Base-by-base conservation (phyloP, 805 yeast species). In the Metschnikowia gelsemii region DNA sequence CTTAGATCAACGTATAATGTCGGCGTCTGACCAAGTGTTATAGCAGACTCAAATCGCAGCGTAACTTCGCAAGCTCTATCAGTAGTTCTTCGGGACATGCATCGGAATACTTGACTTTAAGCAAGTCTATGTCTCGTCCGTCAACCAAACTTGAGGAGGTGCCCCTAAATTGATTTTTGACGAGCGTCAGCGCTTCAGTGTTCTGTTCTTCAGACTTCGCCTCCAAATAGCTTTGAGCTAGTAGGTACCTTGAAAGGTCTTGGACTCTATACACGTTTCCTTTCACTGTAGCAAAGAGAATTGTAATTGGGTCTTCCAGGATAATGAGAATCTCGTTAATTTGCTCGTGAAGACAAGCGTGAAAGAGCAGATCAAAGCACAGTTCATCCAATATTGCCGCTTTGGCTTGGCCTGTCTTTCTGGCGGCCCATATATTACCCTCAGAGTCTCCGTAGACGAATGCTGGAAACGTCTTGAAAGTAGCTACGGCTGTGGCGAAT, bases 311-410 rank as follows among this genome's bases (percentile, higher is more conserved):
- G 3, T 19, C 24, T 18, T 46, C 48, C 38, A 20, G 39, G 8
- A 35, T 9, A 13, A 47, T 29, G 24, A 37, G 38, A 8, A 64
- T 49, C 2, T 47, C 38, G 45, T 65, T 66, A 34, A 66, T 54
- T 22, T 57, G 63, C 25, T 61, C 64, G 6, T 62, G 62, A 5
- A 66, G 35, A 32, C 61, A 62, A 38, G 52, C 50, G 7, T 56
- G 49, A 9, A 49, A 35, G 1, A 43, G 22, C 35, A 46, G 52
- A 8, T 36, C 32, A 27, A 24, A 39, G 6, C 47, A 46, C 14
- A 8, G 24, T 11, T 24, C 30, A 25, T 14, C 9, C 6, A 19
- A 2, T n/a, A 3, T 12, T 17, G 9, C 11, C n/a, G 19, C 13
- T 18, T 26, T 34, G n/a, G 22, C 28, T 8, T 24, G 13, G 13